Evolutionary conservation across 2,329 filamentous ascomycete genomes (phyloP), one percentile per base, ranked within the genome.

Genomic region (Curvularia sp.): DNA sequence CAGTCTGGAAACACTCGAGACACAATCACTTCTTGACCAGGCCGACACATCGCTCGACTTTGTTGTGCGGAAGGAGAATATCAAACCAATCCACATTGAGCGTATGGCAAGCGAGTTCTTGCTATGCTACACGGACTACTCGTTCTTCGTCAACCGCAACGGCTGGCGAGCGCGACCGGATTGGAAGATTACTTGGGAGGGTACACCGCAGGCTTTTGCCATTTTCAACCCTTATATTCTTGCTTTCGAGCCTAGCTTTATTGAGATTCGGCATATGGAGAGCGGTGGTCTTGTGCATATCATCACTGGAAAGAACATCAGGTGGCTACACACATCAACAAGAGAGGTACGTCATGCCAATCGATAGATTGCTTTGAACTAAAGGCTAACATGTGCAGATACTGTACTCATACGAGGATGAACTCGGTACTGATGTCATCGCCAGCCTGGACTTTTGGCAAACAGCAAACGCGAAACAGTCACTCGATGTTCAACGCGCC

Each of bases 121-220:
- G 67, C 88, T 99, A 64, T 98, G 97, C 79, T 99, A 99, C 80
- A 95, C 92, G 4, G 95, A 99, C 77, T 99, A 97, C 79, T 97
- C 92, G 12, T 99, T 99, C 86, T 99, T 98, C 73, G 95, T 99
- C 74, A 98, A 99, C 79, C 88, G 95, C 71, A 98, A 99, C 77
- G 95, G 95, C 36, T 99, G 95, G 95, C 88, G 95, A 63, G 94
- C 94, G 53, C 86, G 93, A 71, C 93, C 93, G 5, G 95, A 99
- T 78, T 99, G 95, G 95, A 89, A 90, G 70, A 97, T 99, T 73
- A 90, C 94, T 64, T 99, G 95, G 95, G 95, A 99, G 80, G 95
- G 95, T 55, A 91, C 88, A 43, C 95, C 95, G 39, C 90, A 92
- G 70, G 89, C 89, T 57, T 99, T 99, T 78, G 95, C 95, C 1